phyloP scores from a whole-genome alignment of 1,139 yeast species.

The Yamadazyma epiphylla region DNA sequence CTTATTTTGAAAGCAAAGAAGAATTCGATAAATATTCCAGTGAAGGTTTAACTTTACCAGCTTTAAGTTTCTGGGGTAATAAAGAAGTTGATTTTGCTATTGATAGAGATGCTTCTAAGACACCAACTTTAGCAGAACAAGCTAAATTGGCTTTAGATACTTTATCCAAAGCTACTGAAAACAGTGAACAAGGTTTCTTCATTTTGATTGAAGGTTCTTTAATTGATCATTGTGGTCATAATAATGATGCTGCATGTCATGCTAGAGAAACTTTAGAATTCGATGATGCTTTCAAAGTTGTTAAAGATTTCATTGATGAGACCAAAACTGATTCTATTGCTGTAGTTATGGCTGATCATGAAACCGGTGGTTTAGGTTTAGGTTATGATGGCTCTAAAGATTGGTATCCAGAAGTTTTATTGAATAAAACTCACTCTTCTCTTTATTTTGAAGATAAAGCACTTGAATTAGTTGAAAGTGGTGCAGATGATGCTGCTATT shows the following conservation, averaged over 20 bases:
- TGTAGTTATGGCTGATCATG: conserved; percentile 83
- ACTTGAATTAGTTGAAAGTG: conserved; percentile 18
- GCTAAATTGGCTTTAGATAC: conserved; percentile 67
- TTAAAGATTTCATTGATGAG: conserved; percentile 58
- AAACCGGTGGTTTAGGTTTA: conserved; percentile 78
- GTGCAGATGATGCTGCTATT: conserved; percentile 25
- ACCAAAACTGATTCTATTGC: conserved; percentile 69
- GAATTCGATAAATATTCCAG: conserved; percentile 44
- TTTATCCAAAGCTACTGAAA: conserved; percentile 57
- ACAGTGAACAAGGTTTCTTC: conserved; percentile 81
- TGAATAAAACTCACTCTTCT: conserved; percentile 67
- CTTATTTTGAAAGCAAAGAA: conserved; percentile 54
- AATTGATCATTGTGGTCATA: conserved; percentile 91
- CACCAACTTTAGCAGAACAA: conserved; percentile 75
- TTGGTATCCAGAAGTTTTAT: conserved; percentile 78
- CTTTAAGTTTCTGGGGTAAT: conserved; percentile 66
- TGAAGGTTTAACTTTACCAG: conserved; percentile 61
- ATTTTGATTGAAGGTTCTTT: conserved; percentile 82
- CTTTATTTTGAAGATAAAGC: conserved; percentile 50
- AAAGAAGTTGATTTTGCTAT: conserved; percentile 76
- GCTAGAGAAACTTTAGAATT: conserved; percentile 49
- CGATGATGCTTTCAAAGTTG: conserved; percentile 72
- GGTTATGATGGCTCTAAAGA: conserved; percentile 63
- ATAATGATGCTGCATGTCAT: conserved; percentile 61
- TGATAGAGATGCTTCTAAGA: conserved; percentile 53